These are phyloP conservation scores for Cardamine chenopodiifolia DNA, from an alignment of 345 rosid genomes.

Conservation along the genomic window DNA sequence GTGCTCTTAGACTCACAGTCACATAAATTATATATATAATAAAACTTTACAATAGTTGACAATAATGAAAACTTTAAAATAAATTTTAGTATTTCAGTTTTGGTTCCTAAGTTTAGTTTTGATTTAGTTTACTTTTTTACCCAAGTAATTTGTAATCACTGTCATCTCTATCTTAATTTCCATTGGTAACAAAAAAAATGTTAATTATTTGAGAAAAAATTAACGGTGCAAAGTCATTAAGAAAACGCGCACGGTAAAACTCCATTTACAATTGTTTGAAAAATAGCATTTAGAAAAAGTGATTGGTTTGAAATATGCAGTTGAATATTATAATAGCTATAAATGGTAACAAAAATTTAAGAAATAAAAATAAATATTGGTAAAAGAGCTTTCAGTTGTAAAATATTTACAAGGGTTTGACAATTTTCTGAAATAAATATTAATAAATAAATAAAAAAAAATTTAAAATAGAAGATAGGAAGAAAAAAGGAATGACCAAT, in stretches of 20 bases:
- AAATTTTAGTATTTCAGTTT: constrained; percentile 13
- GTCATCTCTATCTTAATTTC: not conserved
- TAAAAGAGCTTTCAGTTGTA: too few species aligned
- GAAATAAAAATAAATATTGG: too few species aligned
- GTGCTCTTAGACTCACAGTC: constrained; percentile 41
- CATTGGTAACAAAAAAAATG: not conserved
- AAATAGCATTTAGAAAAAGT: not conserved
- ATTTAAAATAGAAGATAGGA: too few species aligned
- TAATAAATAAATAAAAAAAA: too few species aligned
- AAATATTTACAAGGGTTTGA: too few species aligned
- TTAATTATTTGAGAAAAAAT: not conserved
- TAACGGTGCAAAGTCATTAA: too few species aligned
- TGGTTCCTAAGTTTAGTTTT: constrained; percentile 2
- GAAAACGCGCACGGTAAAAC: too few species aligned
- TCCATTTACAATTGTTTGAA: not conserved
- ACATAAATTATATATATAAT: not conserved
- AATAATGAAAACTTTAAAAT: not conserved
- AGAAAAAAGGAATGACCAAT: too few species aligned
- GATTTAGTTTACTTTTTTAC: not conserved
- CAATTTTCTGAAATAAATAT: too few species aligned
- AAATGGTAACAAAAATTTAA: not conserved
- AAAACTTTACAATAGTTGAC: not conserved
- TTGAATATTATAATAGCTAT: not conserved
- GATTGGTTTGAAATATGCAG: not conserved
- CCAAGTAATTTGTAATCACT: not conserved